Conservation (phyloP, 2,329 filamentous ascomycete species). For the Sporothrix schenckii region DNA sequence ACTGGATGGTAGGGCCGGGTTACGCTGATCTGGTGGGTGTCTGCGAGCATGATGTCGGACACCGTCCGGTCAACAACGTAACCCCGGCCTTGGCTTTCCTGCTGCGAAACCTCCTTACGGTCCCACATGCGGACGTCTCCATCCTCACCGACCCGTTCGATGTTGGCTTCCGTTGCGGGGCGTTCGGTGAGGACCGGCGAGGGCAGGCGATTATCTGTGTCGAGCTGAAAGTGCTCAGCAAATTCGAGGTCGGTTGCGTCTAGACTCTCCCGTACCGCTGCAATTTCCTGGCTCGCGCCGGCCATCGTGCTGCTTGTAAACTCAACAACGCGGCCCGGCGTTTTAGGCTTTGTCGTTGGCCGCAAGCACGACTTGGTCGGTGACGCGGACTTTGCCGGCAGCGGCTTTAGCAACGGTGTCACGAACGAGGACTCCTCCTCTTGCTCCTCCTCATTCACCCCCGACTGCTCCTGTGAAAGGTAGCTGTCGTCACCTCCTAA, state of each 20-base stretch:
- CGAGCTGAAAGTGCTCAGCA: slow-evolving; percentile 34
- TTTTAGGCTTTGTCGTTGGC: slow-evolving; percentile 60
- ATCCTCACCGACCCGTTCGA: slow-evolving; percentile 1
- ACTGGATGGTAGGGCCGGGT: neutral
- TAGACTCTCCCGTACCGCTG: neutral
- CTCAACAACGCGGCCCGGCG: slow-evolving; percentile 61
- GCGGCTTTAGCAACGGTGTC: slow-evolving; percentile 51
- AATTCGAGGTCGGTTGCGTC: slow-evolving; percentile 25
- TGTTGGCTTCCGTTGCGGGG: slow-evolving; percentile 8
- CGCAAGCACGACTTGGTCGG: slow-evolving; percentile 61
- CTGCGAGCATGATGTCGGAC: slow-evolving; percentile 35
- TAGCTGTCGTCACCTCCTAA: slow-evolving; percentile 37
- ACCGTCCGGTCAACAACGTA: slow-evolving; percentile 31
- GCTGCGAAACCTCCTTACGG: neutral
- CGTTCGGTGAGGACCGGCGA: neutral
- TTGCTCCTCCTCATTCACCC: slow-evolving; percentile 39
- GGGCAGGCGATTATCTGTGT: slow-evolving; percentile 30
- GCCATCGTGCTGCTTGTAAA: slow-evolving; percentile 57
- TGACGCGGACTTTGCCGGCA: slow-evolving; percentile 56
- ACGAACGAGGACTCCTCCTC: slow-evolving; percentile 45
- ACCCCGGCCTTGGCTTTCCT: neutral
- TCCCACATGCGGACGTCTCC: slow-evolving; percentile 30
- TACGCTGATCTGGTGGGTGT: slow-evolving; percentile 32
- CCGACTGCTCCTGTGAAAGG: slow-evolving; percentile 36
- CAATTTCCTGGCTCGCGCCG: slow-evolving; percentile 46